Base-by-base conservation (phyloP, 2,329 filamentous ascomycete species). In the Trichoderma pleuroti region DNA sequence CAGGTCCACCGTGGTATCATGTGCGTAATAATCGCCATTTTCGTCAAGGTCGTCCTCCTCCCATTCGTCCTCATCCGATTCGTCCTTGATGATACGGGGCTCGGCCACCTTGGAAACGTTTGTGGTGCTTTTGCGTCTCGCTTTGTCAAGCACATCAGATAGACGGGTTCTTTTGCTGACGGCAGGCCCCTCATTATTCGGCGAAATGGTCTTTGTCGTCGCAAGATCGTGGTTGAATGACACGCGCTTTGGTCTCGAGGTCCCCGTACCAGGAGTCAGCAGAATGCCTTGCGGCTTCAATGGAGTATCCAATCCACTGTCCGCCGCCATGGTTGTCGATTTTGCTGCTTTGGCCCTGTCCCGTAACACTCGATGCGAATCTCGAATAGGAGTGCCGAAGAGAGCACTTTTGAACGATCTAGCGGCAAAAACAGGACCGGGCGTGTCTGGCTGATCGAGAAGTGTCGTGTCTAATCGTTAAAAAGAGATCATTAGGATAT, bases 1-100 rank as follows among this genome's bases (percentile, higher is more conserved):
- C 62, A 93, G 81, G 75, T 94, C 92, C 61, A 90, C 81, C 0
- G 91, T 93, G 70, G 90, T 82, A 75, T 93, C 91, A 68, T 86
- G 84, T 65, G 88, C 28, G 49, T 36, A 21, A 21, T 24, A 49
- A 30, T 71, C 65, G 46, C 81, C 80, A 18, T 83, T 82, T 5
- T 82, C 80, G 9, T 86, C 84, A 60, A 86, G 85, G 71, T 88
- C 87, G 86, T 86, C 88, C 26, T 84, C 84, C 28, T 84, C 85
- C 72, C 88, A 86, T 86, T 86, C 88, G 28, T 84, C 84, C 28
- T 84, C 85, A 2, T 87, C 80, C 2, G 76, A 79, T 8, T 75
- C 70, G 54, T 76, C 73, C 24, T 26, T 73, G 57, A 70, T 72
- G 67, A 67, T 71, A 70, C 16, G 66, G 28, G 39, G 57, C 21